Conservation (phyloP, 768 basidiomycete genomes). For the Heimioporus sp. region DNA sequence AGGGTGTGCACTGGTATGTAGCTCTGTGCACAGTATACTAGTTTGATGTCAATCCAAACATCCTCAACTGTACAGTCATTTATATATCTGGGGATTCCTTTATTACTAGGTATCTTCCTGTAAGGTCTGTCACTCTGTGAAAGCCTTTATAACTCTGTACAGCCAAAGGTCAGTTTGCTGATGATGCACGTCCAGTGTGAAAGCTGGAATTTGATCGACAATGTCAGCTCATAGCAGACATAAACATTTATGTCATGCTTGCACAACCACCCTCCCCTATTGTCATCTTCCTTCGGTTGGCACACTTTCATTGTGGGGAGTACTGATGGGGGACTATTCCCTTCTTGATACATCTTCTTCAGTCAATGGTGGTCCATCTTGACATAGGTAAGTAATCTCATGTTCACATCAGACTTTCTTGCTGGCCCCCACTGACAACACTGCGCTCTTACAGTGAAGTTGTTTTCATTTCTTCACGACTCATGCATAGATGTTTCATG, state of each 20-base stretch:
- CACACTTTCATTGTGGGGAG: constrained; percentile 29
- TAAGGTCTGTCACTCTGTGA: too few species aligned
- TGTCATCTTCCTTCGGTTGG: constrained; percentile 23
- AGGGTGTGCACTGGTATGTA: too few species aligned
- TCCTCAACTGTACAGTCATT: too few species aligned
- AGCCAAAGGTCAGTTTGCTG: too few species aligned
- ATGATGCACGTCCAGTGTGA: constrained; percentile 28
- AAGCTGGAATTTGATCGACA: constrained; percentile 31
- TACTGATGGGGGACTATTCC: constrained; percentile 18
- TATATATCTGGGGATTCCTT: too few species aligned
- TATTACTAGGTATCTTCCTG: too few species aligned
- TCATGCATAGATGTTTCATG: constrained; percentile 33
- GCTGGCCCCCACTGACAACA: neutral
- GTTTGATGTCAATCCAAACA: too few species aligned
- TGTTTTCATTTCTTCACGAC: constrained; percentile 15
- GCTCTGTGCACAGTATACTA: too few species aligned
- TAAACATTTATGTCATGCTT: constrained; percentile 19
- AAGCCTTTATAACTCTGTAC: too few species aligned
- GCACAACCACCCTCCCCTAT: constrained; percentile 11
- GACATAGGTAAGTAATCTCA: too few species aligned
- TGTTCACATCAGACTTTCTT: neutral
- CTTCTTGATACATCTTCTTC: constrained; percentile 25
- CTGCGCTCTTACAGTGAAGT: constrained; percentile 6
- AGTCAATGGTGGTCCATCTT: constrained; percentile 22
- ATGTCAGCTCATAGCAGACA: constrained; percentile 22